A percentile compares a stretch with the other conserved stretches of the same genome.
Conservation (phyloP, 306 rosid genomes). For the Gynostemma pentaphyllum region DNA sequence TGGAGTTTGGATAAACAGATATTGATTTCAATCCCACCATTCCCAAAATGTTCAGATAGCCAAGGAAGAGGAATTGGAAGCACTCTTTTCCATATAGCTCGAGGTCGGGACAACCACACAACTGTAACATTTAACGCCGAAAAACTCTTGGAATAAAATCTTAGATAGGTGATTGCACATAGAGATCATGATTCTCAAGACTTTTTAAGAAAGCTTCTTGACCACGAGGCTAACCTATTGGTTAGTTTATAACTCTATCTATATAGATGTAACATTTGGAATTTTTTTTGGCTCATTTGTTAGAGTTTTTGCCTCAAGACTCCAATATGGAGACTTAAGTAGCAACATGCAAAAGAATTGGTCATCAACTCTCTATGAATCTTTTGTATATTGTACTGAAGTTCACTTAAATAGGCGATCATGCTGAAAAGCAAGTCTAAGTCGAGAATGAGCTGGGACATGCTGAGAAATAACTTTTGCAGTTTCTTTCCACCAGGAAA, state of each 20-base stretch:
- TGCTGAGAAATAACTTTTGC: slow-evolving; percentile 33
- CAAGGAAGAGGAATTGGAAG: background rate
- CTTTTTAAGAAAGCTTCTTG: no score
- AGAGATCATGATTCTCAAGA: no score
- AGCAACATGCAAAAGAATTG: background rate
- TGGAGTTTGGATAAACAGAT: background rate
- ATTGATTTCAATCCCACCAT: background rate
- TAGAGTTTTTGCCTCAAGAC: background rate
- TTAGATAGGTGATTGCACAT: no score
- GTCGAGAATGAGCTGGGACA: slow-evolving; percentile 36
- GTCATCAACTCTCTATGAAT: slow-evolving; percentile 12
- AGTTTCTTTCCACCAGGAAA: slow-evolving; percentile 69
- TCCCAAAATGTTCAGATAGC: background rate
- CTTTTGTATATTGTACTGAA: slow-evolving; percentile 13
- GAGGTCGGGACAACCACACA: no score
- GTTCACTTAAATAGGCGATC: slow-evolving; percentile 26
- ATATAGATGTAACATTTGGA: no score
- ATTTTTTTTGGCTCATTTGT: no score
- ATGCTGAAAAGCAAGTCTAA: slow-evolving; percentile 28
- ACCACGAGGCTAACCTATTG: no score
- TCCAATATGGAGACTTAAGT: background rate
- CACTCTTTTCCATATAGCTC: background rate
- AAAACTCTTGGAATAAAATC: no score
- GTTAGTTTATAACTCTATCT: no score
- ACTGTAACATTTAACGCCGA: no score